These are phyloP conservation scores for Cucurbita argyrosperma DNA, from an alignment of 306 rosid genomes.

Conservation along the genomic window DNA sequence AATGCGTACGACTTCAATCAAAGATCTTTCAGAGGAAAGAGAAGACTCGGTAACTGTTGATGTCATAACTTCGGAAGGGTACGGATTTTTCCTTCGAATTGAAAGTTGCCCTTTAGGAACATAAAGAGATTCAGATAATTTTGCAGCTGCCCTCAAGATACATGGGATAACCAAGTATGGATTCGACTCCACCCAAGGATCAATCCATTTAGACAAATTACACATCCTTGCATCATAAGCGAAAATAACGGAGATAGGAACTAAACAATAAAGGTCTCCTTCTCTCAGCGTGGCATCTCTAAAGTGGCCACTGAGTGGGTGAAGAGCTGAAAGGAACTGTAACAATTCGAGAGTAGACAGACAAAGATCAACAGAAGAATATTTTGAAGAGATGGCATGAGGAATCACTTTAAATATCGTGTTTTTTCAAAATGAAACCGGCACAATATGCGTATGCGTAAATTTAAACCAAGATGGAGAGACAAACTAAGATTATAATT, in stretches of 20 bases:
- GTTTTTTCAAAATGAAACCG: background rate
- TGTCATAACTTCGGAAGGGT: slow-evolving; percentile 37
- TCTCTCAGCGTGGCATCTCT: slow-evolving; percentile 58
- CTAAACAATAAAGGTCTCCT: slow-evolving; percentile 38
- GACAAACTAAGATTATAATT: background rate
- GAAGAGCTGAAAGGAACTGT: slow-evolving; percentile 58
- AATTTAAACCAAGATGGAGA: background rate
- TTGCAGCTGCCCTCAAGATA: slow-evolving; percentile 42
- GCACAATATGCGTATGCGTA: background rate
- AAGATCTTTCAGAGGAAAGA: slow-evolving; percentile 21
- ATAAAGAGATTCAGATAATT: slow-evolving; percentile 30
- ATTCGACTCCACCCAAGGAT: slow-evolving; percentile 67
- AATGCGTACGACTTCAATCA: slow-evolving; percentile 36
- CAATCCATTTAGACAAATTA: slow-evolving; percentile 47
- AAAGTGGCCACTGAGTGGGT: slow-evolving; percentile 80
- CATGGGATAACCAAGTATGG: slow-evolving; percentile 36
- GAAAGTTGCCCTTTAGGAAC: slow-evolving; percentile 44
- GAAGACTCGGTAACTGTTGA: slow-evolving; percentile 20
- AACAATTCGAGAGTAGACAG: slow-evolving; percentile 17
- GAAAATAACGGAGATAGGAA: slow-evolving; percentile 60
- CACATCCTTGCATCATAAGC: slow-evolving; percentile 38
- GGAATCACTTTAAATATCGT: background rate
- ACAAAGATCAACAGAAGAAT: slow-evolving; percentile 8
- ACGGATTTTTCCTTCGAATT: slow-evolving; percentile 48
- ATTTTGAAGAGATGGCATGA: background rate